Conservation (phyloP, 495 filamentous ascomycete genomes). For the Aspergillus carlsbadensis region DNA sequence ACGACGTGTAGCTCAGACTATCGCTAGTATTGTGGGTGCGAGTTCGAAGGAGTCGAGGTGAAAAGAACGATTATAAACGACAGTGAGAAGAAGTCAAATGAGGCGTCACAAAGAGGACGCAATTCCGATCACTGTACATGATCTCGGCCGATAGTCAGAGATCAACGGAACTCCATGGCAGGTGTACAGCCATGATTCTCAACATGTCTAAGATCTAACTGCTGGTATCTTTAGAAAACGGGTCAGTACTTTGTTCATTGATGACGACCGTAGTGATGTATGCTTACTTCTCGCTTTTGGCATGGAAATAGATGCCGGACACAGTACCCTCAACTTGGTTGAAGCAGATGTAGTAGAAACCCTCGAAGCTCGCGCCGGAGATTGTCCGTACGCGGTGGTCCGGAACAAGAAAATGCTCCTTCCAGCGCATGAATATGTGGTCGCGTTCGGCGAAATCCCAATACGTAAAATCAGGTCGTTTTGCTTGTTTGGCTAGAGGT, state of each 20-base stretch:
- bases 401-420: slow-evolving; percentile 96
- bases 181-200: slow-evolving; percentile 80
- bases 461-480: slow-evolving; percentile 71
- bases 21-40: neutral
- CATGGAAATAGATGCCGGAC: slow-evolving; percentile 95
- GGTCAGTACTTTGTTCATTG: neutral
- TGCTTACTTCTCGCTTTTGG: slow-evolving; percentile 91
- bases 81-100: neutral
- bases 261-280: neutral
- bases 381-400: slow-evolving; percentile 90
- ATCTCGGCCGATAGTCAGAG: neutral
- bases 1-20: neutral
- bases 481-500: slow-evolving; percentile 73
- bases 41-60: neutral
- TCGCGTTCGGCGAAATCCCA: slow-evolving; percentile 72
- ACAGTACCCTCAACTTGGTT: slow-evolving; percentile 85
- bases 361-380: slow-evolving; percentile 92
- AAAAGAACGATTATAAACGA: neutral
- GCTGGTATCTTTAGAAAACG: slow-evolving; percentile 69
- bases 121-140: neutral
- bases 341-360: slow-evolving; percentile 99
- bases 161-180: slow-evolving; percentile 90
- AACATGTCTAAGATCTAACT: slow-evolving; percentile 86
- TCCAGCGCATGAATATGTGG: slow-evolving; percentile 99
- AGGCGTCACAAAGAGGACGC: neutral